phyloP scores from a whole-genome alignment of 345 rosid genomes.

The Lepidium didymum region DNA sequence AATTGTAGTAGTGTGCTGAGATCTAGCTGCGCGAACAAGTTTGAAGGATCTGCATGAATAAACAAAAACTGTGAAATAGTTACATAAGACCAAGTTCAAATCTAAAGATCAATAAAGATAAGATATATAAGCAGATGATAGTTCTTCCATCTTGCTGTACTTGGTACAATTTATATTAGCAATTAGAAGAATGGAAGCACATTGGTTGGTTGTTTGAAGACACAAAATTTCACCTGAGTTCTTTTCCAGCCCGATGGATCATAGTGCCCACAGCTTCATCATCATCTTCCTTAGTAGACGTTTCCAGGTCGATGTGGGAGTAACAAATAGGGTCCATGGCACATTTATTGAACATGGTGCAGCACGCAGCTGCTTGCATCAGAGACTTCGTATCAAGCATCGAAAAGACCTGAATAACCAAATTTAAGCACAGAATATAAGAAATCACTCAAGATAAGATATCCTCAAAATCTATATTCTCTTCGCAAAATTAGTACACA shows the following conservation, averaged over 20 bases:
- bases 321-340: conserved; percentile 82
- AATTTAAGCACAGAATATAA: neutral
- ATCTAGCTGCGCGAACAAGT: conserved; percentile 51
- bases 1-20: conserved; percentile 26
- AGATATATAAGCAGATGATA: neutral
- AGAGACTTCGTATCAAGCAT: conserved; percentile 83
- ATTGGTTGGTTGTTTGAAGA: neutral
- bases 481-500: neutral
- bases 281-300: conserved; percentile 56
- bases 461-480: neutral
- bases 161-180: neutral
- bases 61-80: neutral
- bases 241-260: conserved; percentile 83
- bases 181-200: neutral
- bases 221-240: conserved; percentile 46
- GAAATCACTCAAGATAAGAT: neutral
- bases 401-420: conserved; percentile 54
- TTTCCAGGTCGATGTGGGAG: conserved; percentile 63
- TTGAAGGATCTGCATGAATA: conserved; percentile 53
- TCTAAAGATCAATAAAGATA: neutral
- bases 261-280: conserved; percentile 65
- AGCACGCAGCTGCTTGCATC: conserved; percentile 66
- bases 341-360: conserved; percentile 75
- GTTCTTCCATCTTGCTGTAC: neutral
- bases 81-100: neutral